A percentile compares a stretch with the other conserved stretches of the same genome.
Conservation (phyloP, 2,329 filamentous ascomycete genomes). For the Ilyonectria robusta region DNA sequence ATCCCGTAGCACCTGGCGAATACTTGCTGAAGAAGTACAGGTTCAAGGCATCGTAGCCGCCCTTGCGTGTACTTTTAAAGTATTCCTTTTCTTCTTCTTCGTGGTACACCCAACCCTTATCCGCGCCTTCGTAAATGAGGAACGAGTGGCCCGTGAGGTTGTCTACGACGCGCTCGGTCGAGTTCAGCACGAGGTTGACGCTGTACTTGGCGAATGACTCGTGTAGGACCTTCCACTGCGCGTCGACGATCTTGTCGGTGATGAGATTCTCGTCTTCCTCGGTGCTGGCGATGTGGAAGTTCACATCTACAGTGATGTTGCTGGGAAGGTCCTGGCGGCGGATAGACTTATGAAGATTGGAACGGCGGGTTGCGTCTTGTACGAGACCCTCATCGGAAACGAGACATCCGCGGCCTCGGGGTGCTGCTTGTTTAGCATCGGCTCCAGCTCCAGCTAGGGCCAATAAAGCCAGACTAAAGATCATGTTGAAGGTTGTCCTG, state of each 20-base stretch:
- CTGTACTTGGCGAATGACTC: slow-evolving; percentile 37
- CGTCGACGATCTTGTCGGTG: slow-evolving; percentile 28
- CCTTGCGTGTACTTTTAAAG: slow-evolving; percentile 52
- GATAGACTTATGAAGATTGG: not conserved
- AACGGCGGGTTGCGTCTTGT: not conserved
- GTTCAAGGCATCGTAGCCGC: slow-evolving; percentile 53
- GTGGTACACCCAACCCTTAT: slow-evolving; percentile 50
- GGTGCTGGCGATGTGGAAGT: slow-evolving; percentile 47
- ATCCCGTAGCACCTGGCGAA: slow-evolving; percentile 28
- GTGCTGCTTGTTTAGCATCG: not conserved
- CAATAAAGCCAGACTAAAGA: not conserved
- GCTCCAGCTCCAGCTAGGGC: not conserved
- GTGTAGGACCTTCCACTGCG: slow-evolving; percentile 41
- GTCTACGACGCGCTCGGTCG: slow-evolving; percentile 44
- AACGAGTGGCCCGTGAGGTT: slow-evolving; percentile 38
- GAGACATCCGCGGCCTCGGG: slow-evolving; percentile 13
- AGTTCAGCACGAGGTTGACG: slow-evolving; percentile 44
- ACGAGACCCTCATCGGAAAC: slow-evolving; percentile 10
- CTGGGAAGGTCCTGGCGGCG: slow-evolving; percentile 29
- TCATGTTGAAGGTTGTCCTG: not conserved
- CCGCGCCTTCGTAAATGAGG: slow-evolving; percentile 40
- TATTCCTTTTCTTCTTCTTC: slow-evolving; percentile 50
- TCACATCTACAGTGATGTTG: slow-evolving; percentile 43
- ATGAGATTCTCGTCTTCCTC: slow-evolving; percentile 37
- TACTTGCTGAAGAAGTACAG: slow-evolving; percentile 46